phyloP scores from a whole-genome alignment of 768 basidiomycete species.

The Serpula lacrymans region DNA sequence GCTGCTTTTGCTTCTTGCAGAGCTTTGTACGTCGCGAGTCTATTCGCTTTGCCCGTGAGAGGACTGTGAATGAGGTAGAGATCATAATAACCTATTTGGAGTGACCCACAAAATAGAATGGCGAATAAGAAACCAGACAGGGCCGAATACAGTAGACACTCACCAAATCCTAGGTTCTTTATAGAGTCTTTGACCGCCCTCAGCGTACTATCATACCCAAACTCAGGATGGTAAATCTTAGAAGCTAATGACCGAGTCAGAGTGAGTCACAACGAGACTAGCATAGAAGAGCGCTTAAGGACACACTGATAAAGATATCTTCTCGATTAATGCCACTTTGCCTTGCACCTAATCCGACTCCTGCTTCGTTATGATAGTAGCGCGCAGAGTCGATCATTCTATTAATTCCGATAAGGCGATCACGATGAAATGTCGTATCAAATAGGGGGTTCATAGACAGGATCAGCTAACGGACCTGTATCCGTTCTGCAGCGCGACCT shows the following conservation, averaged over 20 bases:
- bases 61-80: constrained; percentile 47
- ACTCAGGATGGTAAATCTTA: constrained; percentile 8
- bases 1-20: constrained; percentile 30
- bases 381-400: constrained; percentile 27
- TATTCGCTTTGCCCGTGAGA: constrained; percentile 31
- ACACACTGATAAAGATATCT: constrained; percentile 27
- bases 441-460: neutral
- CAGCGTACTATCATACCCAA: constrained; percentile 15
- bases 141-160: constrained; percentile 1
- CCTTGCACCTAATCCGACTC: constrained; percentile 24
- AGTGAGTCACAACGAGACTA: neutral
- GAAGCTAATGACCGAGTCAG: constrained; percentile 15
- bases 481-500: constrained; percentile 18
- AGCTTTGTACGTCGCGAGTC: constrained; percentile 39
- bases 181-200: constrained; percentile 19
- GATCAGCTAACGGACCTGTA: constrained; percentile 18
- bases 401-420: neutral
- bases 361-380: constrained; percentile 20
- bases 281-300: too few species aligned
- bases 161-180: constrained; percentile 16
- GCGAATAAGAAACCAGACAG: neutral
- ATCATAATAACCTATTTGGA: constrained; percentile 43
- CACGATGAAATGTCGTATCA: neutral
- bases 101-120: too few species aligned
- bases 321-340: constrained; percentile 19